Base-by-base conservation (phyloP, 1,139 yeast genomes). In the Geotrichum histeridarum region DNA sequence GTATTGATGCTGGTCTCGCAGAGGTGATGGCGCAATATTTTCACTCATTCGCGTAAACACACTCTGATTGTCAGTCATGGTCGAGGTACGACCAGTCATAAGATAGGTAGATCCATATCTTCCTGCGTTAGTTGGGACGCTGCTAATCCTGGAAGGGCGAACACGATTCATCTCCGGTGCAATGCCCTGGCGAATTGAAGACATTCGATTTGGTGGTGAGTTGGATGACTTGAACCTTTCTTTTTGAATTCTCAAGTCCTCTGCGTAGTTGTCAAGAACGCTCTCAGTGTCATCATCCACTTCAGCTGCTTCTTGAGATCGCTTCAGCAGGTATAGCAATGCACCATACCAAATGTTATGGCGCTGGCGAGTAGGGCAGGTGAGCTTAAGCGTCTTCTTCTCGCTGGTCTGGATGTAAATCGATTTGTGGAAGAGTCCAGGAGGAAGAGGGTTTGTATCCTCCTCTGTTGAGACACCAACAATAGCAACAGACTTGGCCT, bases 311-410 rank as follows among this genome's bases (percentile, higher is more conserved):
- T 81, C 86, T 60, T 83, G 74, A 58, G 81, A 83, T 64, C 93
- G 77, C 65, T 82, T 83, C 44, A 89, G 74, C 73, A 91, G 72
- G 66, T 86, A 90, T 58, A 86, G 79, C 61, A 93, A 74, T 0
- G 96, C 88, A 64, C 88, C 86, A 69, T 78, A 85, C 99, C 99
- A 93, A 53, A 90, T 83, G 65, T 88, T 89, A 68, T 93, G 98
- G 51, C 96, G 81, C 63, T 84, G 85, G 67, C 95, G 79, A 2
- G 90, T 86, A 6, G 95, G 84, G 70, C 97, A 91, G 0, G 99
- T 91, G 53, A 93, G 74, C 70, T 84, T 88, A 61, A 93, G 72
- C 8, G 81, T 74, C 17, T 42, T 38, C 59, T 85, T 81, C 41
- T 80, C 82, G 54, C 82, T 82, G 2, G 96, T 84, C 60, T 79